Conservation (phyloP, 75 land plant species). For the Azolla pinnata region DNA sequence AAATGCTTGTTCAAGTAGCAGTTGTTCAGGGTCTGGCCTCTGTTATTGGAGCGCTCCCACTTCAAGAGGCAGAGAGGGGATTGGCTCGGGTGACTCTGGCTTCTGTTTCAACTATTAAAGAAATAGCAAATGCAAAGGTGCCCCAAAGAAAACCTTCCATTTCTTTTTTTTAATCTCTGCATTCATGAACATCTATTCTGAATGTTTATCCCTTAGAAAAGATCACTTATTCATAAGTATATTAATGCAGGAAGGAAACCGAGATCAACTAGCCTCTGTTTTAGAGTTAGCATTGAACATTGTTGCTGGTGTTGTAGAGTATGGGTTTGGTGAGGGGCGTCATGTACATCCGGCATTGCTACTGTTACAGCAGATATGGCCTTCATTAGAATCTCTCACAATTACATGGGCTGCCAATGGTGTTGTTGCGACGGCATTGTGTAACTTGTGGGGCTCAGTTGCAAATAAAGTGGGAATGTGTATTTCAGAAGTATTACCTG, state of each 20-base stretch:
- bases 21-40: conserved; percentile 24
- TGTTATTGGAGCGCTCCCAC: conserved; percentile 14
- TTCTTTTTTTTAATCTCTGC: not conserved
- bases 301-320: conserved; percentile 7
- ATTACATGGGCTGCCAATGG: conserved; percentile 10
- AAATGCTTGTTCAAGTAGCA: conserved; percentile 6
- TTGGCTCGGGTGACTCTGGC: conserved; percentile 3
- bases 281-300: conserved; percentile 15
- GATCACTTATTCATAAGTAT: too few relatives aligned
- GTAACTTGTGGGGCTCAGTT: conserved; percentile 17
- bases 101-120: conserved; percentile 10
- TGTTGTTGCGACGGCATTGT: conserved; percentile 15
- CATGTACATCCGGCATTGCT: conserved; percentile 11
- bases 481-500: conserved; percentile 10
- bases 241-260: conserved; percentile 9
- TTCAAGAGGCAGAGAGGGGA: conserved; percentile 8
- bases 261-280: not conserved
- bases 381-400: conserved; percentile 3
- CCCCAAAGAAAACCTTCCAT: not conserved
- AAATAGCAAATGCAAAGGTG: conserved; percentile 10
- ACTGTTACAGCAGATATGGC: conserved; percentile 18
- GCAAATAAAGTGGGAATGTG: conserved; percentile 15
- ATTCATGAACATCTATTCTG: not conserved
- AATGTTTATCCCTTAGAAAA: not conserved
- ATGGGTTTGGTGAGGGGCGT: not conserved